A percentile compares a stretch with the other conserved stretches of the same genome.
Evolutionary conservation across 2,329 filamentous ascomycete species (phyloP).

Genomic region (Tolypocladium tundrense): DNA sequence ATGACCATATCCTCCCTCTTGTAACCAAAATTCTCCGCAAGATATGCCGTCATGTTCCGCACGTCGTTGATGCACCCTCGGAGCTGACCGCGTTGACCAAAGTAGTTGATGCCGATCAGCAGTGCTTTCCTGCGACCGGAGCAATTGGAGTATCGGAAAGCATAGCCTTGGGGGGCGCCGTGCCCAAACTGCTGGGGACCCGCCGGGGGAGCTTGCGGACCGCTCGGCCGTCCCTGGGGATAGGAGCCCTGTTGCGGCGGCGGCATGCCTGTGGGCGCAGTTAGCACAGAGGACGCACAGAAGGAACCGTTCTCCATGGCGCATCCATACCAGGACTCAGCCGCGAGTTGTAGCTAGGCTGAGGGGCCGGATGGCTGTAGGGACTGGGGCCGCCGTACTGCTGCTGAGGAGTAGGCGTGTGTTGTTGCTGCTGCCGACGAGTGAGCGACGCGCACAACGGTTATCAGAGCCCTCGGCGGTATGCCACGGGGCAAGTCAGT

Average conservation of each 20-base stretch:
- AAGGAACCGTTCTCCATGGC: background rate
- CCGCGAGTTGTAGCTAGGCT: conserved; percentile 36
- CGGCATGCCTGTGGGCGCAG: conserved; percentile 7
- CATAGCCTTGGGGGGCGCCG: conserved; percentile 71
- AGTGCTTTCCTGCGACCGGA: conserved; percentile 82
- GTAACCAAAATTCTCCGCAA: conserved; percentile 84
- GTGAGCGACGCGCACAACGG: background rate
- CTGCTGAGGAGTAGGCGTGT: conserved; percentile 22
- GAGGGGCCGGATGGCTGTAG: conserved; percentile 20
- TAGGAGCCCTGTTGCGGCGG: conserved; percentile 6
- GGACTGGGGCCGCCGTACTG: conserved; percentile 19
- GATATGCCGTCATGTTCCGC: conserved; percentile 88
- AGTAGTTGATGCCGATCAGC: conserved; percentile 94
- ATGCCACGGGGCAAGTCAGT: background rate
- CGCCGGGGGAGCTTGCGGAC: conserved; percentile 56
- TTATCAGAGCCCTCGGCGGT: background rate
- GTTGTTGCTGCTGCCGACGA: conserved; percentile 22
- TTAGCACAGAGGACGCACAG: background rate
- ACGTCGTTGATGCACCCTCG: conserved; percentile 96
- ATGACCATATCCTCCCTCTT: conserved; percentile 95
- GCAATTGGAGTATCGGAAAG: conserved; percentile 85
- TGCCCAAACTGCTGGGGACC: conserved; percentile 64
- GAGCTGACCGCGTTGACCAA: conserved; percentile 81
- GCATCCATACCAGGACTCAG: conserved; percentile 27
- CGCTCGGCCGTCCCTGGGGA: conserved; percentile 15